Evolutionary conservation across 192 early-diverging fungal genomes (phyloP), one percentile per base, ranked within the genome.

Genomic region (Podila horticola): DNA sequence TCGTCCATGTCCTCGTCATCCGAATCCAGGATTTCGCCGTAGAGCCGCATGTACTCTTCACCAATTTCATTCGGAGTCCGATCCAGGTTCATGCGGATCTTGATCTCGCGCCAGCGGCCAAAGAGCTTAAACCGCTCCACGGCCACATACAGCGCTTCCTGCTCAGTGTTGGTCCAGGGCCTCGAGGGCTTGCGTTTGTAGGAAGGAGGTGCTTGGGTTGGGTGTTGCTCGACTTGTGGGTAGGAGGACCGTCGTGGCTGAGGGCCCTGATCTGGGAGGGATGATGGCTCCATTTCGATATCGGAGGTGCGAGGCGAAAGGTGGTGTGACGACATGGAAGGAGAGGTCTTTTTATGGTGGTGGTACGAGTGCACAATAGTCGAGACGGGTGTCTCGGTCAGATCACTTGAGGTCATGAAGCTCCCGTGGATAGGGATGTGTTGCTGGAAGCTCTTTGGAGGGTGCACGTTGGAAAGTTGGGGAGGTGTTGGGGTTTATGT

Each of bases 41-140:
- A 81, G 34, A 81, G 67, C 0, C 71, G 77, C 62, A 65, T 73
- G 62, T 81, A 81, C 45, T 81, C 77, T 41, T 73, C 64, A 20
- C 67, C 77, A 72, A 81, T 81, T 58, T 81, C 77, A 12, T 60
- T 36, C 12, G 30, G 1, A 1, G 71, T 64, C 9, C 71, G 77
- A n/a, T 73, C 31, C 12, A 81, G 62, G 4, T 61, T 30, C 77
- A 81, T 81, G 11, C 61, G 65, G 8, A 64, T 48, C 57, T 62
- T 52, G 22, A 81, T 71, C 28, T 81, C 62, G 12, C 52, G 31
- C 77, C 77, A 81, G 5, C 51, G 71, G 28, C 77, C 77, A 58
- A 51, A 81, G 19, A 81, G 77, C 10, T 81, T 72, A 41, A 67
- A 41, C 20, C 61, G 48, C 57, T 73, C 52, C 7, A 81, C 77